phyloP scores from a whole-genome alignment of 192 early-diverging fungal genomes.

The Coemansia reversa region DNA sequence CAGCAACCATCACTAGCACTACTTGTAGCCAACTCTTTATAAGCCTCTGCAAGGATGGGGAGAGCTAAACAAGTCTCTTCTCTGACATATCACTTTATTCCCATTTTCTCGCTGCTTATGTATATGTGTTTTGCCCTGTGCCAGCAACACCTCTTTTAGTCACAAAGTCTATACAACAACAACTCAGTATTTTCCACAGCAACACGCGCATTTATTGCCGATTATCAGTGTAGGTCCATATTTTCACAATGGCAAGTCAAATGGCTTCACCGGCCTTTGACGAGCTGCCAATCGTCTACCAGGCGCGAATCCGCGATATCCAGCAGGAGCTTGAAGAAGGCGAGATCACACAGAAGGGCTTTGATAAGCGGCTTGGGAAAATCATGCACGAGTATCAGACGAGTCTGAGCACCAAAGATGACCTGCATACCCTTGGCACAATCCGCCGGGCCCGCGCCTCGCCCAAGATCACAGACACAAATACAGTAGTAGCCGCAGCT shows the following conservation, averaged over 20 bases:
- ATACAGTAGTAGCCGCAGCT: background rate
- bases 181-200: background rate
- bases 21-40: background rate
- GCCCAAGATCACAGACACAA: background rate
- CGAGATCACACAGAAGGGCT: constrained; percentile 75
- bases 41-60: background rate
- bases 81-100: background rate
- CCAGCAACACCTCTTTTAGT: background rate
- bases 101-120: background rate
- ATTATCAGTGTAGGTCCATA: constrained; percentile 1
- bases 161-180: background rate
- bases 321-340: constrained; percentile 61
- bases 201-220: background rate
- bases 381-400: constrained; percentile 57
- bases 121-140: background rate
- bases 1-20: background rate
- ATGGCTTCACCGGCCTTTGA: constrained; percentile 29
- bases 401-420: background rate
- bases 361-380: constrained; percentile 61
- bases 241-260: constrained; percentile 13
- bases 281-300: constrained; percentile 40
- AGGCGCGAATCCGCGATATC: constrained; percentile 42
- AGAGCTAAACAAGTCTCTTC: background rate
- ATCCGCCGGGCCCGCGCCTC: background rate
- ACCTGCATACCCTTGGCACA: background rate